These are phyloP conservation scores for Colletotrichum agaves DNA, from an alignment of 2,329 filamentous ascomycete species.

Conservation along the genomic window DNA sequence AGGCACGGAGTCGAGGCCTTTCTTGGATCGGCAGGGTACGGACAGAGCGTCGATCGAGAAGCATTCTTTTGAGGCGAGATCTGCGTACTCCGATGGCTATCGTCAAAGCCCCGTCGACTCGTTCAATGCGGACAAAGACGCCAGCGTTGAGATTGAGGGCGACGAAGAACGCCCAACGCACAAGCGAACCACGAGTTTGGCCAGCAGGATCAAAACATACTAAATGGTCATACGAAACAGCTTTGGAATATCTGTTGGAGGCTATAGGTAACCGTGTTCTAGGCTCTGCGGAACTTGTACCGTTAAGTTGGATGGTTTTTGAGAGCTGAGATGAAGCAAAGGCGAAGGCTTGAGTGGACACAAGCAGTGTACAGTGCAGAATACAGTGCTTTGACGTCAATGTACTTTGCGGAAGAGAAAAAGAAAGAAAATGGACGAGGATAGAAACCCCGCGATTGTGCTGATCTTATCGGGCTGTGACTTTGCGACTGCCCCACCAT, in stretches of 20 bases:
- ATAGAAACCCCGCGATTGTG: constrained; percentile 22
- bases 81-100: constrained; percentile 1
- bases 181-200: not conserved
- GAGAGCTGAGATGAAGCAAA: not conserved
- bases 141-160: too few species aligned
- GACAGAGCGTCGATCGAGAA: not conserved
- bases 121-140: not conserved
- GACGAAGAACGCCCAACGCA: not conserved
- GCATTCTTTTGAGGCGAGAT: not conserved
- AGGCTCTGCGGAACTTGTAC: too few species aligned
- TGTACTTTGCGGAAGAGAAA: constrained; percentile 2
- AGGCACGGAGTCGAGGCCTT: not conserved
- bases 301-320: too few species aligned
- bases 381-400: constrained; percentile 10
- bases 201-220: not conserved
- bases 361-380: not conserved
- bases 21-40: not conserved
- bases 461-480: constrained; percentile 11
- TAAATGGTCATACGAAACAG: not conserved
- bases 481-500: constrained; percentile 26
- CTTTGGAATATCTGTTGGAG: not conserved
- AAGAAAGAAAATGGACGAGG: constrained; percentile 6
- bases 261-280: too few species aligned
- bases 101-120: not conserved
- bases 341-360: not conserved